Percentiles rank a stretch among this genome's conserved stretches.
Evolutionary conservation across 176 grass and related monocot species (phyloP).

Genomic region (Rhynchospora tenuis): DNA sequence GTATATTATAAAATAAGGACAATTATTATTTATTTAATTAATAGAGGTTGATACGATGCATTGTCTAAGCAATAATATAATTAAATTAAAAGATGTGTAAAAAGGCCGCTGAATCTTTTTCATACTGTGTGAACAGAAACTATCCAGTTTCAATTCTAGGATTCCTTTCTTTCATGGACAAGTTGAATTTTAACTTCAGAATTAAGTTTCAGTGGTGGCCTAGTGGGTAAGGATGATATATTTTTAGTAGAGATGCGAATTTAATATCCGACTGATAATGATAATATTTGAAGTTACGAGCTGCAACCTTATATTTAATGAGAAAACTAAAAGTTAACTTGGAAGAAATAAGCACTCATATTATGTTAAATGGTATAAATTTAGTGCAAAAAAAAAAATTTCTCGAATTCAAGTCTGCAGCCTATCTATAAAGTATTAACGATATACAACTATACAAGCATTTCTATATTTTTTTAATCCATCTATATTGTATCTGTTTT

Average conservation of each 20-base stretch:
- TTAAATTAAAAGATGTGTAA: neutral
- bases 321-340: neutral
- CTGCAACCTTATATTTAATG: too few relatives aligned
- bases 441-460: too few relatives aligned
- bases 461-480: too few relatives aligned
- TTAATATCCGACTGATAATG: too few relatives aligned
- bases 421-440: too few relatives aligned
- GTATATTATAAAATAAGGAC: neutral
- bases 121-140: constrained; percentile 1
- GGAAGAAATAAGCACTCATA: neutral
- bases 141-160: neutral
- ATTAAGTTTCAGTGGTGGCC: too few relatives aligned
- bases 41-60: neutral
- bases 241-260: too few relatives aligned
- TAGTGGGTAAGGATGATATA: too few relatives aligned
- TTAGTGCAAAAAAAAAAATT: neutral
- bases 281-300: too few relatives aligned
- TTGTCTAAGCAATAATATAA: neutral
- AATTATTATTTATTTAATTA: too few relatives aligned
- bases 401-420: neutral
- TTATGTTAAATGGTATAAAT: neutral
- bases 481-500: too few relatives aligned
- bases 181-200: neutral
- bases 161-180: neutral
- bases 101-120: neutral